Base-by-base conservation (phyloP, 1,284 basidiomycete genomes). In the Volvariella surrecta region DNA sequence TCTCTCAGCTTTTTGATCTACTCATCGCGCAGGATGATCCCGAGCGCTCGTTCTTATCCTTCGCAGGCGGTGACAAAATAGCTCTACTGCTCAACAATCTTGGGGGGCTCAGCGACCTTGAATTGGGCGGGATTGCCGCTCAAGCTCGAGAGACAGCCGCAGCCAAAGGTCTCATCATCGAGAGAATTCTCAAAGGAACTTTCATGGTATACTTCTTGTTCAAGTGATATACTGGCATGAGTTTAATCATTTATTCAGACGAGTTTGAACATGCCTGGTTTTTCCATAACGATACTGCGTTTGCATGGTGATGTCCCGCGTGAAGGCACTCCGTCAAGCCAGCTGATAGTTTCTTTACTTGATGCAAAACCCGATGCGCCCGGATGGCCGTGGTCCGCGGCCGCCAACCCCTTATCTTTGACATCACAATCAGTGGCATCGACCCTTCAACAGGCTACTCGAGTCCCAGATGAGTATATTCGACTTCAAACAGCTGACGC, bases 261-360 rank as follows among this genome's bases (percentile, higher is more conserved):
- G 17, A 93, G 89, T 44, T 73, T 97, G 50, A 91, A 92, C 64
- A 92, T 96, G 86, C 89, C 92, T 22, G 93, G 94, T 2, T 94
- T 96, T 64, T 93, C 89, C 3, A 66, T 97, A 48, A 90, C 93
- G 0, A 71, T 93, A 9, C 72, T 96, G 10, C 77, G 91, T 20
- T 78, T 96, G 4, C 89, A 91, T 0, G 58, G 63, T 7, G 51
- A 61, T 7, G 59, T 57, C 30, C 68, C 70, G 37, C 51, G 56
- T 11, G 46, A 18, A 43, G 21, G 55, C 35, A 52, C 56, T 2
- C 63, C 73, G 39, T 61, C 70, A 3, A 48, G 63, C 3, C 62
- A 69, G n/a, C 53, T 74, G 11, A 63, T 95, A 46, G 72, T 96
- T 21, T 74, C 78, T 11, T 74, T 89, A 13, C 71, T 97, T 20